These are phyloP conservation scores for Fusarium torreyae DNA, from an alignment of 2,329 filamentous ascomycete genomes.

Conservation along the genomic window DNA sequence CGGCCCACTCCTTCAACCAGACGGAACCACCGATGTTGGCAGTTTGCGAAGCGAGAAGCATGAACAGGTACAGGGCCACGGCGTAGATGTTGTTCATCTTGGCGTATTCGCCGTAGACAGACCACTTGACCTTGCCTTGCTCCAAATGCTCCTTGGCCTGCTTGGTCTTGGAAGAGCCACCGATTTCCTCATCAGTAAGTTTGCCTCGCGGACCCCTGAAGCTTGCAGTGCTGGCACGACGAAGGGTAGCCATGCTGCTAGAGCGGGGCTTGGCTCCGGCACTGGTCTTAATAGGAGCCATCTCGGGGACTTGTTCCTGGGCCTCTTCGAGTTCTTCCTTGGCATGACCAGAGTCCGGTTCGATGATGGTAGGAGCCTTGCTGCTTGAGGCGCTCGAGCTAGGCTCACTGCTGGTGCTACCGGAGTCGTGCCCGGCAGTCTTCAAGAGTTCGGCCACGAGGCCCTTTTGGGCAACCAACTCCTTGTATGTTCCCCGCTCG, in stretches of 20 bases:
- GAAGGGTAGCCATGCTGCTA: slow-evolving; percentile 84
- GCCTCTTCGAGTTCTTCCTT: slow-evolving; percentile 81
- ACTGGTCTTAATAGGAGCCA: slow-evolving; percentile 79
- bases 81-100: slow-evolving; percentile 92
- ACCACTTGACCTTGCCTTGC: slow-evolving; percentile 98
- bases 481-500: slow-evolving; percentile 91
- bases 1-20: slow-evolving; percentile 96
- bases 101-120: slow-evolving; percentile 92
- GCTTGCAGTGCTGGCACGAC: slow-evolving; percentile 91
- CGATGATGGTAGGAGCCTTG: slow-evolving; percentile 72
- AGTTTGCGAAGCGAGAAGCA: slow-evolving; percentile 85
- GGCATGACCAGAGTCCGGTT: slow-evolving; percentile 66
- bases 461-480: slow-evolving; percentile 94
- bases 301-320: slow-evolving; percentile 81
- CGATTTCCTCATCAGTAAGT: slow-evolving; percentile 85
- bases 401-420: slow-evolving; percentile 55
- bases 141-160: slow-evolving; percentile 91
- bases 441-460: slow-evolving; percentile 88
- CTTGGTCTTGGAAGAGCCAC: slow-evolving; percentile 79
- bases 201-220: slow-evolving; percentile 90
- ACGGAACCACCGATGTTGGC: slow-evolving; percentile 87
- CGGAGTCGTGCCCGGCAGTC: slow-evolving; percentile 75
- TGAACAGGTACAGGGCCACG: slow-evolving; percentile 83
- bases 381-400: slow-evolving; percentile 65
- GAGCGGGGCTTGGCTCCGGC: slow-evolving; percentile 69